Percentiles rank a stretch among this genome's conserved stretches.
phyloP scores from a whole-genome alignment of 2,329 filamentous ascomycete genomes.

The Harringtonia lauricola region DNA sequence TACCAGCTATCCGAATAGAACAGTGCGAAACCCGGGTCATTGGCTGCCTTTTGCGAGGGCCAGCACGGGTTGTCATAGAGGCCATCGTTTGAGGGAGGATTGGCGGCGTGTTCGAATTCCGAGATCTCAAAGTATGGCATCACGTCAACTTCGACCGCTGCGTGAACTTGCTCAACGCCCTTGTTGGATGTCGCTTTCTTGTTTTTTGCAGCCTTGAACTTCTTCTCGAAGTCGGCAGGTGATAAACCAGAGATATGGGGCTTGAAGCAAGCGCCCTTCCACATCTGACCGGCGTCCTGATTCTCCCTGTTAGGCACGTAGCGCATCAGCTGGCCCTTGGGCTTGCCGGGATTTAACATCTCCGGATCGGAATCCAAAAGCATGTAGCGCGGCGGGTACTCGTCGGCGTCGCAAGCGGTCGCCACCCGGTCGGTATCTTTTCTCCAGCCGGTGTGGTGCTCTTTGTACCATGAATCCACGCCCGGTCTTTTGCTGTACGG shows the following conservation, averaged over 20 bases:
- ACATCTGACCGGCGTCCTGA: slow-evolving; percentile 3
- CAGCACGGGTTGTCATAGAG: slow-evolving; percentile 14
- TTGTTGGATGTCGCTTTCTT: not conserved
- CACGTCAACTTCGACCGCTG: slow-evolving; percentile 2
- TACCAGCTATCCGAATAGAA: slow-evolving; percentile 13
- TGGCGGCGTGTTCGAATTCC: not conserved
- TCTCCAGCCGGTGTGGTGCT: slow-evolving; percentile 3
- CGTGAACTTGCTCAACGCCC: not conserved
- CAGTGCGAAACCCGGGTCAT: slow-evolving; percentile 14
- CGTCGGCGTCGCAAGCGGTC: slow-evolving; percentile 7
- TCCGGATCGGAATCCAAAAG: slow-evolving; percentile 17
- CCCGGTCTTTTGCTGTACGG: slow-evolving; percentile 1
- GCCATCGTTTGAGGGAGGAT: slow-evolving; percentile 9
- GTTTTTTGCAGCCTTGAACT: not conserved
- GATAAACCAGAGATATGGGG: slow-evolving; percentile 3
- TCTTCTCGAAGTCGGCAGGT: not conserved
- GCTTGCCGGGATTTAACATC: slow-evolving; percentile 2
- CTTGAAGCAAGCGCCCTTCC: slow-evolving; percentile 16
- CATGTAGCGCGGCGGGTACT: slow-evolving; percentile 7
- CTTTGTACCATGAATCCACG: not conserved
- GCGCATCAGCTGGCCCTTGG: slow-evolving; percentile 7
- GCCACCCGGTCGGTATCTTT: not conserved
- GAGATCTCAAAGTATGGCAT: slow-evolving; percentile 7
- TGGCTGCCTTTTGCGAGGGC: slow-evolving; percentile 8
- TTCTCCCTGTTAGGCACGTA: slow-evolving; percentile 6